Percentiles rank a stretch among this genome's conserved stretches.
Evolutionary conservation across 768 basidiomycete genomes (phyloP).

Genomic region (Leccinum broughii): DNA sequence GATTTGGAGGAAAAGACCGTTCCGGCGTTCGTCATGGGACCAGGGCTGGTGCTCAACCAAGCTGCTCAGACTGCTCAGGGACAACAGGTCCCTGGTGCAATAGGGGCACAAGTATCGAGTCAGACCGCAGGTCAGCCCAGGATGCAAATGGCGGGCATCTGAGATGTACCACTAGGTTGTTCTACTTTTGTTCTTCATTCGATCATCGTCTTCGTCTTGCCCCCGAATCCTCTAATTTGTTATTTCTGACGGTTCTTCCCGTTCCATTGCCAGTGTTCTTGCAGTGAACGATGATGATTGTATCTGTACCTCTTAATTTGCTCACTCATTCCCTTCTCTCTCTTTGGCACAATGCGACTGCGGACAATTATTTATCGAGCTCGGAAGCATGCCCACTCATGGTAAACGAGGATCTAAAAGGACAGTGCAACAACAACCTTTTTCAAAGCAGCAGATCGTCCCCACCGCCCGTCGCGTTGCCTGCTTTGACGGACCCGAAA

Average conservation of each 20-base stretch:
- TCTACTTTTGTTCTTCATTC: not conserved
- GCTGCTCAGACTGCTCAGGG: slow-evolving; percentile 32
- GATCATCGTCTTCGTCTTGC: slow-evolving; percentile 16
- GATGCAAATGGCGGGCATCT: slow-evolving; percentile 38
- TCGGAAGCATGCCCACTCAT: not conserved
- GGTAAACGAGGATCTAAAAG: slow-evolving; percentile 9
- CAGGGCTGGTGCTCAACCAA: slow-evolving; percentile 46
- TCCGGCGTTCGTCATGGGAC: slow-evolving; percentile 58
- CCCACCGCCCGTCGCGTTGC: slow-evolving; percentile 29
- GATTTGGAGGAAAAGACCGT: slow-evolving; percentile 74
- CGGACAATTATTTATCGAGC: slow-evolving; percentile 18
- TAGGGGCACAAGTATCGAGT: slow-evolving; percentile 29
- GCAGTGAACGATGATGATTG: too few species aligned
- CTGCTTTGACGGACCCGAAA: slow-evolving; percentile 29
- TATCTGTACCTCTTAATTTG: too few species aligned
- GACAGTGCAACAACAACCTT: not conserved
- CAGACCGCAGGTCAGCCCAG: slow-evolving; percentile 32
- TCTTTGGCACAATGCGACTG: slow-evolving; percentile 25
- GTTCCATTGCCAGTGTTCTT: slow-evolving; percentile 12
- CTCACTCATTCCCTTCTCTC: not conserved
- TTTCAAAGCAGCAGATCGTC: slow-evolving; percentile 46
- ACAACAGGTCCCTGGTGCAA: slow-evolving; percentile 39
- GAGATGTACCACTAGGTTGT: slow-evolving; percentile 18
- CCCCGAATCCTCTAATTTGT: slow-evolving; percentile 15
- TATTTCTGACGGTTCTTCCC: slow-evolving; percentile 21